Evolutionary conservation across 1,139 yeast genomes (phyloP), one percentile per base, ranked within the genome.

Genomic region (Debaryomyces fabryi): DNA sequence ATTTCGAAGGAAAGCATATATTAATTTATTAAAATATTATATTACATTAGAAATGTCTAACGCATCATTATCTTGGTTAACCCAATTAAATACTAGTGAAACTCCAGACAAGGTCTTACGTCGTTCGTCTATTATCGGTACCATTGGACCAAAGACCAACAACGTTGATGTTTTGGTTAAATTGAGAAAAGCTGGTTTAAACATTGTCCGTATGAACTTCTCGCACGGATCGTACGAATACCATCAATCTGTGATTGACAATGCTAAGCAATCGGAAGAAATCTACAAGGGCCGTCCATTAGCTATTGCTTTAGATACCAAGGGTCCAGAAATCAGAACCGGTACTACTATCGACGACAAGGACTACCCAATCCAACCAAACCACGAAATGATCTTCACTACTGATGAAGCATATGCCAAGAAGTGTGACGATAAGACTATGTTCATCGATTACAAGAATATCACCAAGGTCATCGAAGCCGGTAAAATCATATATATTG

Each of bases 241-340:
- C 83, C 99, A 93, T 76, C 96, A 92, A 77, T 78, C 90, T 54
- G 99, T 95, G 63, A 78, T 93, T 72, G 97, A 93, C 81, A 92
- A 93, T 69, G 90, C 97, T 61, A 88, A 96, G 76, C 85, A 89
- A 74, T 91, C 98, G 52, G 97, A 89, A 75, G 85, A 85, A 72
- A 72, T 86, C 52, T 91, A 86, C 73, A 84, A 88, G 57, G 98
- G 98, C 63, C 88, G 98, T 79, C 99, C 98, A 48, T 81, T 93
- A 66, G 98, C 97, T 55, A 91, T 93, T 74, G 99, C 99, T 58
- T 84, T 93, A 65, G 99, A 93, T 74, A 95, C 99, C 71, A 95
- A 93, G 83, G 99, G 99, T 60, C 99, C 99, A 57, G 99, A 95
- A 79, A 93, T 93, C 76, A 89, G 99, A 82, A 92, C 99, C 49